phyloP scores from a whole-genome alignment of 192 early-diverging fungal genomes.

The Podila clonocystis region DNA sequence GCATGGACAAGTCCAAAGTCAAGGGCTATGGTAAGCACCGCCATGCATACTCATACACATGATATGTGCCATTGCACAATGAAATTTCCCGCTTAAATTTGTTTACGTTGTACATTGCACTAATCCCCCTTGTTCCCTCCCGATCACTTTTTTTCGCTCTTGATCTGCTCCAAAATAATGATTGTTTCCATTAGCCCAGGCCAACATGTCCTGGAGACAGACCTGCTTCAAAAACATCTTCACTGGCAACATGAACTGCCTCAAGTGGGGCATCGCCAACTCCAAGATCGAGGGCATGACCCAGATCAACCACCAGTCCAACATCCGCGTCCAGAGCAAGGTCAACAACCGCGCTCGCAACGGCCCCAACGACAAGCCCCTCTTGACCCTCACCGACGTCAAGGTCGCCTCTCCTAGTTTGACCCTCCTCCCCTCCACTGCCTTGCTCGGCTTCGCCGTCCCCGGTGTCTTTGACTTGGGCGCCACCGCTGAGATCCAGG shows the following conservation, averaged over 20 bases:
- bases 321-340: slow-evolving; percentile 18
- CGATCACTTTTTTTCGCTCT: not conserved
- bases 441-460: slow-evolving; percentile 35
- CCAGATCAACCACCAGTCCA: slow-evolving; percentile 30
- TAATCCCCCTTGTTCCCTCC: not conserved
- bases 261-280: slow-evolving; percentile 29
- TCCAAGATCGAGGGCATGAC: slow-evolving; percentile 42
- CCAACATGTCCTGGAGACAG: slow-evolving; percentile 38
- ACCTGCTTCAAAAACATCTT: slow-evolving; percentile 43
- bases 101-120: not conserved
- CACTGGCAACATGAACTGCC: slow-evolving; percentile 30
- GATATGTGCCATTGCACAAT: not conserved
- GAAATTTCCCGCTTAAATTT: not conserved
- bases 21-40: slow-evolving; percentile 40
- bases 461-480: slow-evolving; percentile 45
- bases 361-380: not conserved
- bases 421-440: slow-evolving; percentile 12
- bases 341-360: not conserved
- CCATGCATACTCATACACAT: too few species aligned
- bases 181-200: slow-evolving; percentile 16
- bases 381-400: slow-evolving; percentile 36
- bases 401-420: slow-evolving; percentile 24
- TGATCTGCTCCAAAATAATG: not conserved
- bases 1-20: slow-evolving; percentile 19
- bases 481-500: slow-evolving; percentile 14